Base-by-base conservation (phyloP, 169 alveolate genomes). In the Eimeria necatrix region DNA sequence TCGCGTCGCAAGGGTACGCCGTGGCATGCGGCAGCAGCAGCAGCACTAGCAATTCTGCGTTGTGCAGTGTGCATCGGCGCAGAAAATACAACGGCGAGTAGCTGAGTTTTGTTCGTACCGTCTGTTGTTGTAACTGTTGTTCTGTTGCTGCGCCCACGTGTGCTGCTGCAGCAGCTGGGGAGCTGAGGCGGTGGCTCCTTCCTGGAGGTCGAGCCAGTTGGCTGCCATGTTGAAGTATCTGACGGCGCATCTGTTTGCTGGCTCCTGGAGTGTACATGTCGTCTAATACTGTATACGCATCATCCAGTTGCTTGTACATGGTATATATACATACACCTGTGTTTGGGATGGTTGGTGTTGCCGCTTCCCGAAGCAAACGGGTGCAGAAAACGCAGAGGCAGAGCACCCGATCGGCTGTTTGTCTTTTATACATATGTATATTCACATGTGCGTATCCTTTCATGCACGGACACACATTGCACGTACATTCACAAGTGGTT, bases 321-420 rank as follows among this genome's bases (percentile, higher is more conserved):
- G 20, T 10, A 56, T 56, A n/a, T 80, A 48, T 81, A 10, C 22
- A 24, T 52, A 53, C 90, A 51, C 49, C 48, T 22, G 20, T 52
- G 22, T 49, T 32, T 71, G 83, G 83, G 83, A 52, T 49, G 90
- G 64, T 32, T 81, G 64, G 73, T 52, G 22, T 49, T 80, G 89
- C 89, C 22, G 89, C 89, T 80, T 20, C 49, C 7, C 90, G 52
- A 53, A 53, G 24, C 9, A 6, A 49, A 52, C 41, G 32, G 74
- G 26, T 20, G 53, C 24, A 4, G 74, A 24, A 12, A n/a, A 12
- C 74, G 48, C 90, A 52, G 90, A 32, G 83, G 83, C 90, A 81
- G 90, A 24, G 73, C 74, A 53, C 90, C 74, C 51, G 6, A 20
- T 46, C 41, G 10, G 46, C 51, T 76, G 87, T 76, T 64, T 64